Evolutionary conservation across 139 green algal genomes (phyloP).

Genomic region (Protoeuglena noctilucae): DNA sequence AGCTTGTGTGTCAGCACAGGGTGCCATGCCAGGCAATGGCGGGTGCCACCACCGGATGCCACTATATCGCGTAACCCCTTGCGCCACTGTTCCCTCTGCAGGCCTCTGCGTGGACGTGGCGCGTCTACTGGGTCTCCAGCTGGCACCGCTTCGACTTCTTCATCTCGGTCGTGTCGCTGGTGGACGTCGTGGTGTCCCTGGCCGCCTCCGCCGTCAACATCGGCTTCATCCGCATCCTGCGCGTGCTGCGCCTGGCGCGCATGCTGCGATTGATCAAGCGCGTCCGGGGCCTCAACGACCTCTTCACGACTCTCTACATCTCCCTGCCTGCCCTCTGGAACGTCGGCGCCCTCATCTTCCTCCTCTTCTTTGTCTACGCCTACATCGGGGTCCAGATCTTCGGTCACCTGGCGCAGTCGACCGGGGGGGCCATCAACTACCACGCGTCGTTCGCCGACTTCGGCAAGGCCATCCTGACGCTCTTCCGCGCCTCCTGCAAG

Average conservation of each 20-base stretch:
- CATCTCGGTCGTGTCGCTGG: conserved; percentile 13
- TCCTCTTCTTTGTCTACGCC: conserved; percentile 66
- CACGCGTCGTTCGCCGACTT: conserved; percentile 56
- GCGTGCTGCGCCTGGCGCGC: conserved; percentile 34
- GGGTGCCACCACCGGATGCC: too few species aligned
- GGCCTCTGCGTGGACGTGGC: too few species aligned
- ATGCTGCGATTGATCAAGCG: conserved; percentile 45
- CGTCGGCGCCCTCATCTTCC: conserved; percentile 45
- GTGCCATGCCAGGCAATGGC: too few species aligned
- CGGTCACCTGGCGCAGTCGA: conserved; percentile 18
- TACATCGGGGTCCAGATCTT: conserved; percentile 50
- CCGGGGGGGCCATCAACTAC: conserved; percentile 25
- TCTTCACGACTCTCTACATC: conserved; percentile 53
- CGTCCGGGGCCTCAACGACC: conserved; percentile 25
- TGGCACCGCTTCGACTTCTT: conserved; percentile 24
- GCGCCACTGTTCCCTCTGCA: too few species aligned
- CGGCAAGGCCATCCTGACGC: conserved; percentile 26
- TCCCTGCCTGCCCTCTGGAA: conserved; percentile 59
- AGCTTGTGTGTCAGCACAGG: too few species aligned
- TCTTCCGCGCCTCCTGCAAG: conserved; percentile 41
- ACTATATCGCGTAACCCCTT: too few species aligned
- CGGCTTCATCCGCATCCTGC: conserved; percentile 27
- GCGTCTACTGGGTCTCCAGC: conserved; percentile 15
- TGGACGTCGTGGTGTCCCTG: conserved; percentile 27
- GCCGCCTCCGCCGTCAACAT: conserved; percentile 3